A percentile compares a stretch with the other conserved stretches of the same genome.
These are phyloP conservation scores for Yamadazyma mexicana DNA, from an alignment of 1,139 yeast species.

Conservation along the genomic window DNA sequence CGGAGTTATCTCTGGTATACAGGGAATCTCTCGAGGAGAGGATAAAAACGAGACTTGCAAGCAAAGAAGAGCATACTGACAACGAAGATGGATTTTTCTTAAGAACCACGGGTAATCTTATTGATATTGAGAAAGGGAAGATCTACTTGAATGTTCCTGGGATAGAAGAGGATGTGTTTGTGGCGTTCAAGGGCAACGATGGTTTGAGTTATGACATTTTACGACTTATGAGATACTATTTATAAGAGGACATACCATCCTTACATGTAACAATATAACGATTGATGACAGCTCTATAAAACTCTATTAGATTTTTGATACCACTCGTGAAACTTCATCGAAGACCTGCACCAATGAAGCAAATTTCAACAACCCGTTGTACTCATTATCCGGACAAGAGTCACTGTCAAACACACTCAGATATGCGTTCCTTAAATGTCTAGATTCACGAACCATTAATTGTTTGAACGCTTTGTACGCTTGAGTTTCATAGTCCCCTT, in stretches of 20 bases:
- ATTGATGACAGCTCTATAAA: not conserved
- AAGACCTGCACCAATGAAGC: constrained; percentile 25
- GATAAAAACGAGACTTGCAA: constrained; percentile 6
- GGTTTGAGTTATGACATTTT: constrained; percentile 13
- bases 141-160: constrained; percentile 11
- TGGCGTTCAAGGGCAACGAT: constrained; percentile 10
- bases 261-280: too few species aligned
- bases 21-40: constrained; percentile 6
- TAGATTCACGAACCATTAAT: constrained; percentile 22
- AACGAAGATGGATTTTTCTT: constrained; percentile 9
- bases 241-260: too few species aligned
- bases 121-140: constrained; percentile 1
- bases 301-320: constrained; percentile 13
- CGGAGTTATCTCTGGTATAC: not conserved
- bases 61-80: not conserved
- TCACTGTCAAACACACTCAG: constrained; percentile 4
- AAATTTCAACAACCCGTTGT: constrained; percentile 16
- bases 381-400: constrained; percentile 14
- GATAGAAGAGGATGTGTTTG: constrained; percentile 4
- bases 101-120: constrained; percentile 7
- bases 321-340: constrained; percentile 19
- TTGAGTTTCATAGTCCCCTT: constrained; percentile 14
- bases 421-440: constrained; percentile 21
- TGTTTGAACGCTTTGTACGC: constrained; percentile 22
- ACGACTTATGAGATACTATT: constrained; percentile 13